Evolutionary conservation across 139 green algal genomes (phyloP).

Genomic region (Astrephomene gubernaculifera): DNA sequence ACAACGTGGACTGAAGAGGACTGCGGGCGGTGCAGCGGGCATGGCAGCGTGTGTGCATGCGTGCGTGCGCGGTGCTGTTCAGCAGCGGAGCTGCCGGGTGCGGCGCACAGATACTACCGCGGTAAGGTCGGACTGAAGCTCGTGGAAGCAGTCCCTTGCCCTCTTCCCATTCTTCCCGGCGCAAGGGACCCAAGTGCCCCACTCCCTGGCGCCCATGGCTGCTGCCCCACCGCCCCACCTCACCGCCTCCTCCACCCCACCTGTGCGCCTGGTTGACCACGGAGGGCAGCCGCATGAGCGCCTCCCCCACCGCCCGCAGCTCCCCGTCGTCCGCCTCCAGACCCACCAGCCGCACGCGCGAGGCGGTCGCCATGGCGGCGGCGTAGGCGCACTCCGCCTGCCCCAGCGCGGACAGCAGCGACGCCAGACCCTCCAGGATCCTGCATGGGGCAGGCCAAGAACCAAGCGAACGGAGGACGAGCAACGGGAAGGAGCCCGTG

Average conservation of each 20-base stretch:
- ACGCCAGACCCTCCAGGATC: slow-evolving; percentile 40
- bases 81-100: no score
- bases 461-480: no score
- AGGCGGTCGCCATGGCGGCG: slow-evolving; percentile 29
- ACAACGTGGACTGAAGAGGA: slow-evolving; percentile 20
- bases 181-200: not conserved
- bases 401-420: slow-evolving; percentile 35
- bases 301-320: slow-evolving; percentile 20
- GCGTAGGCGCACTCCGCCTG: slow-evolving; percentile 41
- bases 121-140: no score
- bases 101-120: no score
- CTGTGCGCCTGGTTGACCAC: slow-evolving; percentile 31
- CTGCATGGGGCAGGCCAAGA: not conserved
- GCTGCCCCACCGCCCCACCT: not conserved
- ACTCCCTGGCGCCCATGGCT: not conserved
- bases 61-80: no score
- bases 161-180: not conserved
- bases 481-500: no score
- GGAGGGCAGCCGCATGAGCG: slow-evolving; percentile 22
- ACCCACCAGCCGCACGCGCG: slow-evolving; percentile 6
- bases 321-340: slow-evolving; percentile 40
- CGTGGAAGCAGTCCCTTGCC: not conserved
- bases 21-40: not conserved
- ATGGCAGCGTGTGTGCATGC: not conserved
- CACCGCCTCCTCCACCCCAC: not conserved